Evolutionary conservation across 192 early-diverging fungal species (phyloP).

Genomic region (Radiomyces spectabilis): DNA sequence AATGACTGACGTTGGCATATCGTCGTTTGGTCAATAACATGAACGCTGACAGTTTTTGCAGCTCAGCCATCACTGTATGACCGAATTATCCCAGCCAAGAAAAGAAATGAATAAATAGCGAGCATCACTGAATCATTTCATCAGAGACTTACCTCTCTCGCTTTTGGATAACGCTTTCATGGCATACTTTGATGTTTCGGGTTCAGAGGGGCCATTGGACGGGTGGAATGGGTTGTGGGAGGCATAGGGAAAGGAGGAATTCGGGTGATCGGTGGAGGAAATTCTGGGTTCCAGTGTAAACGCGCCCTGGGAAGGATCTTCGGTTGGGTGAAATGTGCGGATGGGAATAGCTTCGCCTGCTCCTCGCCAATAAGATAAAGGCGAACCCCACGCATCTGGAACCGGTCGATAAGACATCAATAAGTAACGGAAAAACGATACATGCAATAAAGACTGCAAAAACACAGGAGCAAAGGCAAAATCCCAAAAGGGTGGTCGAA

Average conservation of each 20-base stretch:
- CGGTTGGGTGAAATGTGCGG: neutral
- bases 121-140: neutral
- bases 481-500: slow-evolving; percentile 16
- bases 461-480: slow-evolving; percentile 20
- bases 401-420: slow-evolving; percentile 26
- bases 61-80: slow-evolving; percentile 25
- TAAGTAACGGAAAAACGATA: slow-evolving; percentile 23
- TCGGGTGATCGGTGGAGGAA: neutral
- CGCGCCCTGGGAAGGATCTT: neutral
- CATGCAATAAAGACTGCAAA: slow-evolving; percentile 34
- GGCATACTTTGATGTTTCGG: too few relatives aligned
- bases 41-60: slow-evolving; percentile 38
- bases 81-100: neutral
- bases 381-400: slow-evolving; percentile 22
- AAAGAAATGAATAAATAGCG: too few relatives aligned
- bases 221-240: too few relatives aligned
- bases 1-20: slow-evolving; percentile 21
- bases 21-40: slow-evolving; percentile 18
- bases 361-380: slow-evolving; percentile 33
- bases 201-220: too few relatives aligned
- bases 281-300: neutral
- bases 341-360: slow-evolving; percentile 8
- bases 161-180: too few relatives aligned
- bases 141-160: neutral
- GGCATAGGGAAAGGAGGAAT: too few relatives aligned